Evolutionary conservation across 2,329 filamentous ascomycete species (phyloP).

Genomic region (Phyllosticta citriasiana): DNA sequence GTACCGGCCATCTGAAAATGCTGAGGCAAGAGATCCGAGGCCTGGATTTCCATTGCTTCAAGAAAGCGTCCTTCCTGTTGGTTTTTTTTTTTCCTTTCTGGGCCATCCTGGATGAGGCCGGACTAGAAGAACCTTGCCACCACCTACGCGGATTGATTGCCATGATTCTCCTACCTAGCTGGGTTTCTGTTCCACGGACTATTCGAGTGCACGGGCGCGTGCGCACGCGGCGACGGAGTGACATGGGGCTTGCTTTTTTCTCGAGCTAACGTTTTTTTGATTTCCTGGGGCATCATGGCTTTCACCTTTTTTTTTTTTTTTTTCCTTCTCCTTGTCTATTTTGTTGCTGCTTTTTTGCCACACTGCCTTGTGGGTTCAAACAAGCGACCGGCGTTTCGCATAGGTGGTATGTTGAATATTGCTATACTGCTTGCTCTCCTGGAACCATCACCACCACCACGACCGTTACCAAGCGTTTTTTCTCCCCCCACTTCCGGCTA

Average conservation of each 20-base stretch:
- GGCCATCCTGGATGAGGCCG: slow-evolving; percentile 1
- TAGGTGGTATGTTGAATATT: not conserved
- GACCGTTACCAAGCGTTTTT: too few relatives aligned
- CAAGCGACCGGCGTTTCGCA: slow-evolving; percentile 9
- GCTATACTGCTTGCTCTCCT: too few relatives aligned
- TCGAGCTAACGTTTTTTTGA: slow-evolving; percentile 9
- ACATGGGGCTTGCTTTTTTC: slow-evolving; percentile 1
- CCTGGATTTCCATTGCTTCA: not conserved
- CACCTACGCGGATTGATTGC: slow-evolving; percentile 8
- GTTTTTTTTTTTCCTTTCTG: not conserved
- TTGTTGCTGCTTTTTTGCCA: not conserved
- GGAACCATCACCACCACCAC: too few relatives aligned
- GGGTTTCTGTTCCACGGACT: slow-evolving; percentile 1
- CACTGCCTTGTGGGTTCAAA: slow-evolving; percentile 3
- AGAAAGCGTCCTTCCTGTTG: not conserved
- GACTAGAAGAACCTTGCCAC: slow-evolving; percentile 3
- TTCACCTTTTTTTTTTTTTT: too few relatives aligned
- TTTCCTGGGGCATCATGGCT: slow-evolving; percentile 7
- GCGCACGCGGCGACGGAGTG: slow-evolving; percentile 5
- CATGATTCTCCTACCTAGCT: not conserved
- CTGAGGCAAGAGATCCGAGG: not conserved
- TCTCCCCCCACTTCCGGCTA: too few relatives aligned
- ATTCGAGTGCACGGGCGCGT: slow-evolving; percentile 6
- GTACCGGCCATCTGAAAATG: not conserved
- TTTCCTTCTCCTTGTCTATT: slow-evolving; percentile 3